These are phyloP conservation scores for Penicillium sp. DNA, from an alignment of 2,329 filamentous ascomycete genomes.

Conservation along the genomic window DNA sequence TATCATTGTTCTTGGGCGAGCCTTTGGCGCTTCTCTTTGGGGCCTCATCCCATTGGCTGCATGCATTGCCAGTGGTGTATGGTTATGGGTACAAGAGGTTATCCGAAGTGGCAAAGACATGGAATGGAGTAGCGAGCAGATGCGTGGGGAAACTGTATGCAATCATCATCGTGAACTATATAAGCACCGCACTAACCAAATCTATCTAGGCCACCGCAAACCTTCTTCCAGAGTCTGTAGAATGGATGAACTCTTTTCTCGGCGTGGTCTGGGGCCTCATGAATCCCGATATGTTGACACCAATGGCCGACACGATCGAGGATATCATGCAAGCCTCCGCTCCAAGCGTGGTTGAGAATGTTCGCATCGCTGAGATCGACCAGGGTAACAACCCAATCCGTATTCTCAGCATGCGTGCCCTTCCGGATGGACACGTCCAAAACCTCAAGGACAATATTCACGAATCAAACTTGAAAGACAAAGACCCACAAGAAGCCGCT, in stretches of 20 bases:
- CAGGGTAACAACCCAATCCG: constrained; percentile 90
- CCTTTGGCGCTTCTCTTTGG: constrained; percentile 75
- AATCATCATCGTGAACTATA: not conserved
- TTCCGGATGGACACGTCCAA: constrained; percentile 78
- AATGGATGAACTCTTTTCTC: constrained; percentile 93
- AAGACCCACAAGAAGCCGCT: constrained; percentile 82
- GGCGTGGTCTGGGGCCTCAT: constrained; percentile 85
- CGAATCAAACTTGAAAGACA: constrained; percentile 73
- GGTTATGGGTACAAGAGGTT: constrained; percentile 86
- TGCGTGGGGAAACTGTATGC: constrained; percentile 72
- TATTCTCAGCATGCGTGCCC: constrained; percentile 80
- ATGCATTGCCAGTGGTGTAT: constrained; percentile 75
- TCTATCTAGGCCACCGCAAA: constrained; percentile 70
- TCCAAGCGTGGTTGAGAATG: constrained; percentile 86
- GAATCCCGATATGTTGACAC: constrained; percentile 93
- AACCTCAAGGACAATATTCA: constrained; percentile 81
- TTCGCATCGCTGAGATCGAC: constrained; percentile 90
- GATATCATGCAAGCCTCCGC: constrained; percentile 97
- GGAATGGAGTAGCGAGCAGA: constrained; percentile 87
- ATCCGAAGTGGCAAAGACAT: constrained; percentile 76
- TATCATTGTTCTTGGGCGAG: constrained; percentile 74
- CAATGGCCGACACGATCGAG: constrained; percentile 86
- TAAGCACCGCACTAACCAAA: constrained; percentile 3
- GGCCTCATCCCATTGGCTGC: constrained; percentile 73
- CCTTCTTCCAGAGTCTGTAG: constrained; percentile 86